Percentiles rank a stretch among this genome's conserved stretches.
Evolutionary conservation across 345 rosid species (phyloP).

Genomic region (Sisymbrium irio): DNA sequence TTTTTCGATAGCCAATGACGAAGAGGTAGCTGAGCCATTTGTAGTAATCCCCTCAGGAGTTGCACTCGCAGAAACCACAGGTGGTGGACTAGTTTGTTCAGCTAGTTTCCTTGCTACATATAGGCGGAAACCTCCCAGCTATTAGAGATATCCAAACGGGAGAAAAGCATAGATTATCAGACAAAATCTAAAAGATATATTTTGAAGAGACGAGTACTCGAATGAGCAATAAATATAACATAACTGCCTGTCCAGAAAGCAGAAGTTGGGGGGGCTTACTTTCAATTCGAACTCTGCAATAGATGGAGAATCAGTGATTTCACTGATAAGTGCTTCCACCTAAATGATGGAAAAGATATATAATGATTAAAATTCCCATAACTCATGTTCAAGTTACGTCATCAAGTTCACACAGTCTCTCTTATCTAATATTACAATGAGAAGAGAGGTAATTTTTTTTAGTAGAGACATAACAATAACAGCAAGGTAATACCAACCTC

Average conservation of each 20-base stretch:
- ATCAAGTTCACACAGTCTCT: neutral
- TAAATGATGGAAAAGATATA: conserved; percentile 30
- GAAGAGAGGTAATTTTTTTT: no score
- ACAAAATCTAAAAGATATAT: neutral
- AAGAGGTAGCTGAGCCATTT: conserved; percentile 56
- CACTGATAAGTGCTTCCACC: conserved; percentile 69
- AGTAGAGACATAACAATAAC: neutral
- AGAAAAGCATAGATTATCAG: neutral
- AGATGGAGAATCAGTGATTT: conserved; percentile 61
- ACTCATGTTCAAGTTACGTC: neutral
- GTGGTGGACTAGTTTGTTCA: conserved; percentile 40
- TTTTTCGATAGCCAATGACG: conserved; percentile 63
- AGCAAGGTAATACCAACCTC: conserved; percentile 43
- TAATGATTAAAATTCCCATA: neutral
- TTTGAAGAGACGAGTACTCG: neutral
- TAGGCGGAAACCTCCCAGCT: conserved; percentile 78
- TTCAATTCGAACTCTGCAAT: conserved; percentile 78
- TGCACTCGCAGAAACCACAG: conserved; percentile 32
- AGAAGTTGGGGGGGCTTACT: conserved; percentile 47
- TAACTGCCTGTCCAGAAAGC: neutral
- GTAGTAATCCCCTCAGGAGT: conserved; percentile 22
- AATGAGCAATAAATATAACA: conserved; percentile 1
- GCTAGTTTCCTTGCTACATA: conserved; percentile 54
- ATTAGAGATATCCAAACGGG: conserved; percentile 1
- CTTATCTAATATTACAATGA: neutral